These are phyloP conservation scores for Chenopodium quinoa DNA, from an alignment of 148 eudicot genomes.

Conservation along the genomic window DNA sequence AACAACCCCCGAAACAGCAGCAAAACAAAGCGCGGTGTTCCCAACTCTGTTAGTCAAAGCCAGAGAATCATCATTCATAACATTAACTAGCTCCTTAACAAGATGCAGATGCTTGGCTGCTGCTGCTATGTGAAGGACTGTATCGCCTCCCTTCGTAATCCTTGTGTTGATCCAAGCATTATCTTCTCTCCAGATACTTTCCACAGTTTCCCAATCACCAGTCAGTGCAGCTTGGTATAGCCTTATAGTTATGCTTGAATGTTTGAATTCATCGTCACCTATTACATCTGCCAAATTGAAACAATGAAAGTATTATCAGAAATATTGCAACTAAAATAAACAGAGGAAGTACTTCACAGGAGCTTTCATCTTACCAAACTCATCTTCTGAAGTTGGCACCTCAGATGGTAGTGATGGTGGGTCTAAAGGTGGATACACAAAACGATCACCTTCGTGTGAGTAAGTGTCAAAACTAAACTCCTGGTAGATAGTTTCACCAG, in stretches of 20 bases:
- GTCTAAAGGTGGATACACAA: background rate
- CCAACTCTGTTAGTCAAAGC: slow-evolving; percentile 21
- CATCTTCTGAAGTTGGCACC: slow-evolving; percentile 6
- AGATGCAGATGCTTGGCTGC: slow-evolving; percentile 20
- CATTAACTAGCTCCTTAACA: slow-evolving; percentile 8
- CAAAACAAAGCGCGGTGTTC: slow-evolving; percentile 30
- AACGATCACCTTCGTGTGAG: slow-evolving; percentile 1
- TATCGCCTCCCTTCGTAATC: slow-evolving; percentile 28
- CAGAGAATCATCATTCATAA: slow-evolving; percentile 7
- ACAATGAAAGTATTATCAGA: background rate
- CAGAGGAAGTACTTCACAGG: too few relatives aligned
- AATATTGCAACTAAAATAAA: too few relatives aligned
- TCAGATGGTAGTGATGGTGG: background rate
- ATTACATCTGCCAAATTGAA: background rate
- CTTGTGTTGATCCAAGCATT: slow-evolving; percentile 9
- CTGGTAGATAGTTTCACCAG: background rate
- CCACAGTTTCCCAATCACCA: slow-evolving; percentile 18
- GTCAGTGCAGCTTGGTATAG: slow-evolving; percentile 19
- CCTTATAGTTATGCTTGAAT: background rate
- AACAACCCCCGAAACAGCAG: slow-evolving; percentile 32
- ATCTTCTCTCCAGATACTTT: background rate
- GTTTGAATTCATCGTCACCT: slow-evolving; percentile 5
- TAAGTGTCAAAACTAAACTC: slow-evolving; percentile 4
- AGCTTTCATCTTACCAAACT: slow-evolving; percentile 2
- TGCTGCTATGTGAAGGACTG: slow-evolving; percentile 32